Base-by-base conservation (phyloP, 2,329 filamentous ascomycete species). In the Lecanoromycetidae sp. region DNA sequence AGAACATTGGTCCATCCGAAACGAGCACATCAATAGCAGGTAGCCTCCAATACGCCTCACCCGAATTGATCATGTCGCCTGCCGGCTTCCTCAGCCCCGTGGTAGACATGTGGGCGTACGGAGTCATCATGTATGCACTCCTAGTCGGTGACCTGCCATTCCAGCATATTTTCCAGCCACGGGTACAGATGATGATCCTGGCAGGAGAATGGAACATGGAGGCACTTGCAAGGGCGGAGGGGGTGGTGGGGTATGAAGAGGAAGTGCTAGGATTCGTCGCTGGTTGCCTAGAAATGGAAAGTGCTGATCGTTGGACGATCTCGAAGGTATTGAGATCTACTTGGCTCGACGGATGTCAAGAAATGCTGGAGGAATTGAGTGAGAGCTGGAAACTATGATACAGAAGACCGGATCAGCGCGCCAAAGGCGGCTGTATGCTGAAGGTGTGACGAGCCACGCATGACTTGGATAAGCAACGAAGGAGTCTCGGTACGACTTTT, bases 51-150 rank as follows among this genome's bases (percentile, higher is more conserved):
- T 72, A 74, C 63, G 69, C 69, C 2, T 68, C 69, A 5, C 69
- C 69, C 0, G 69, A 72, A 52, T 57, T 71, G 13, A 60, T 71
- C 12, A 57, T 61, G 15, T 65, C 66, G 4, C 58, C 57, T 4
- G 57, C 56, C 30, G 65, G 53, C 4, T 46, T 61, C 22, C 44
- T 73, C 20, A 63, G 66, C 34, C 63, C 77, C 1, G 71, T 73
- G 2, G 76, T 78, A 19, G 79, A 83, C 57, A 69, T 82, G 2
- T 83, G 79, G 79, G 78, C 79, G 2, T 79, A 76, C 55, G 79
- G 79, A 4, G 76, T 82, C 7, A 72, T 80, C 9, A 65, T 79
- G 3, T 82, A 75, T 56, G 70, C 76, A 1, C 63, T 82, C 20
- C 62, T 80, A 20, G 77, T 76, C 0, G 78, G 77, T 13, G 70